These are phyloP conservation scores for Beta vulgaris DNA, from an alignment of 148 eudicot genomes.

Conservation along the genomic window DNA sequence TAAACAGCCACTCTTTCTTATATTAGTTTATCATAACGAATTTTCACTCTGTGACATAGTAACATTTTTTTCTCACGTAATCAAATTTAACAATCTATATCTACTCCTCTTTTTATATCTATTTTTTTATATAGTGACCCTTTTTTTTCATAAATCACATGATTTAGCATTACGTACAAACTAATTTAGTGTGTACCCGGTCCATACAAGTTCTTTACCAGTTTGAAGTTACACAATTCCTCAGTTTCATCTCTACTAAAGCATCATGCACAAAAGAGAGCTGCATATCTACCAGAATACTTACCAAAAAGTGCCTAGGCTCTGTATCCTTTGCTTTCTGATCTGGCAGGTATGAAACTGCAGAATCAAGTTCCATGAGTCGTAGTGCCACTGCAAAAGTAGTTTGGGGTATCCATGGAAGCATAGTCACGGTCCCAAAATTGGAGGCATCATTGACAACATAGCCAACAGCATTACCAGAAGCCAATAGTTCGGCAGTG, in stretches of 20 bases:
- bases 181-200: too few species aligned
- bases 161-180: too few species aligned
- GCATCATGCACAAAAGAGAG: neutral
- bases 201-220: too few species aligned
- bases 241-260: neutral
- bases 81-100: too few species aligned
- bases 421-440: constrained; percentile 44
- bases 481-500: constrained; percentile 51
- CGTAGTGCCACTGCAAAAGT: constrained; percentile 78
- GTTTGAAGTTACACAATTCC: neutral
- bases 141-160: too few species aligned
- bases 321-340: constrained; percentile 50
- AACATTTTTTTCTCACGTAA: too few species aligned
- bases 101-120: too few species aligned
- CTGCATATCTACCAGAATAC: constrained; percentile 23
- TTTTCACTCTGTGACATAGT: too few species aligned
- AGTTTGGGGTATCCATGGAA: constrained; percentile 91
- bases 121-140: too few species aligned
- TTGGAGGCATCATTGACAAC: constrained; percentile 24
- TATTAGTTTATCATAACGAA: too few species aligned
- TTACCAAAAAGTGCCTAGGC: constrained; percentile 47
- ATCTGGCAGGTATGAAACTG: constrained; percentile 48
- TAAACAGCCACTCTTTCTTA: too few species aligned
- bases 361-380: constrained; percentile 82
- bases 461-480: constrained; percentile 30